A percentile compares a stretch with the other conserved stretches of the same genome.
Conservation (phyloP, 176 grass and related monocot genomes). For the Musa beccarii region DNA sequence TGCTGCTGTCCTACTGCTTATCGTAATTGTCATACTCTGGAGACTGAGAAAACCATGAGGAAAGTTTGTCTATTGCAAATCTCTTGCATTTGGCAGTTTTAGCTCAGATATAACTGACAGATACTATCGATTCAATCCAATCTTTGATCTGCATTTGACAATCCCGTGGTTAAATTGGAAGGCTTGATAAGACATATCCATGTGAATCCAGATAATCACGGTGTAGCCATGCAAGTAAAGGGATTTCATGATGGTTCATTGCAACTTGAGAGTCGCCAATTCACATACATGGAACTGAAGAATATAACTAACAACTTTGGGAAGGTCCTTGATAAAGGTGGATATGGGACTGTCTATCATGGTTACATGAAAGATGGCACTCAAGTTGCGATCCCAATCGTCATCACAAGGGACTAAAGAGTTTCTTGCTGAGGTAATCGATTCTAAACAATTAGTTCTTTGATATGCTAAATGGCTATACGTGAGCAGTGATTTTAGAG, state of each 20-base stretch:
- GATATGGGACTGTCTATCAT: neutral
- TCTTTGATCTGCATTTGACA: neutral
- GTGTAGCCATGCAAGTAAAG: neutral
- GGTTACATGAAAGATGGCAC: neutral
- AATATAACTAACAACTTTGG: neutral
- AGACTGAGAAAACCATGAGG: neutral
- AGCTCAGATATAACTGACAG: neutral
- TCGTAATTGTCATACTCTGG: neutral
- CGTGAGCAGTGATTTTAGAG: neutral
- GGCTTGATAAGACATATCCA: neutral
- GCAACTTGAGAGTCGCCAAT: neutral
- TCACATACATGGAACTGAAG: neutral
- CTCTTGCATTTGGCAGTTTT: neutral
- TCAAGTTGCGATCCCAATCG: neutral
- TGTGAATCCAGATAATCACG: slow-evolving; percentile 14
- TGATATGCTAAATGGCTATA: neutral
- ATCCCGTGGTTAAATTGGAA: neutral
- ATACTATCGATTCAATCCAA: neutral
- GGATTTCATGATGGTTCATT: slow-evolving; percentile 1
- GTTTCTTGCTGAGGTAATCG: slow-evolving; percentile 3
- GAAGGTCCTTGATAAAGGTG: neutral
- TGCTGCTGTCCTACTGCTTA: neutral
- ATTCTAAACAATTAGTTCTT: neutral
- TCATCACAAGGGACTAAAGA: slow-evolving; percentile 10
- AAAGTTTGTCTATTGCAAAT: neutral